A percentile compares a stretch with the other conserved stretches of the same genome.
phyloP scores from a whole-genome alignment of 805 yeast species.

The Vanderwaltozyma verrucispora region DNA sequence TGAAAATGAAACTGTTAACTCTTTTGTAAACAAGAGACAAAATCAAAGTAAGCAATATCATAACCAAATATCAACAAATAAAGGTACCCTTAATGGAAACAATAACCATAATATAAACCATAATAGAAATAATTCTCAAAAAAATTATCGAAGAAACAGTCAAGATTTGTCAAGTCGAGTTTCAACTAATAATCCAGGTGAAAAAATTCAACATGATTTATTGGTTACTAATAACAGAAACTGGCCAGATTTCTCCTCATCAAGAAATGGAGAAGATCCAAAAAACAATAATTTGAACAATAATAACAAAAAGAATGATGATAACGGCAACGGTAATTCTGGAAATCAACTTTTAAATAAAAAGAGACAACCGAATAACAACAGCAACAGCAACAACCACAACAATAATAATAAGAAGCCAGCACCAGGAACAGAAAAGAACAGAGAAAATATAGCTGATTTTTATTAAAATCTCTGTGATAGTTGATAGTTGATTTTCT shows the following conservation, averaged over 20 bases:
- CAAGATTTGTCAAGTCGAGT: not conserved
- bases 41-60: no score
- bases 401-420: not conserved
- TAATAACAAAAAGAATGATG: not conserved
- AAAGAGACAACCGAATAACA: no score
- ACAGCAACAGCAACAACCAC: not conserved
- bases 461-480: constrained; percentile 1
- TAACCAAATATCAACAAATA: no score
- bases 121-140: not conserved
- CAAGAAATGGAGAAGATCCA: not conserved
- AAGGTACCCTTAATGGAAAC: no score
- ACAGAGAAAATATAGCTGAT: constrained; percentile 1
- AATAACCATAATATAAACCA: not conserved
- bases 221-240: not conserved
- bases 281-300: not conserved
- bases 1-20: no score
- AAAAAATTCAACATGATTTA: not conserved
- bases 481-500: no score
- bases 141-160: not conserved
- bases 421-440: not conserved
- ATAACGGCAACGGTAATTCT: not conserved
- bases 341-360: no score
- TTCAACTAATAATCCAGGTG: no score
- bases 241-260: not conserved
- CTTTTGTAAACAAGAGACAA: no score